phyloP scores from a whole-genome alignment of 371 early-diverging fungal genomes.

The Mortierella sp. region DNA sequence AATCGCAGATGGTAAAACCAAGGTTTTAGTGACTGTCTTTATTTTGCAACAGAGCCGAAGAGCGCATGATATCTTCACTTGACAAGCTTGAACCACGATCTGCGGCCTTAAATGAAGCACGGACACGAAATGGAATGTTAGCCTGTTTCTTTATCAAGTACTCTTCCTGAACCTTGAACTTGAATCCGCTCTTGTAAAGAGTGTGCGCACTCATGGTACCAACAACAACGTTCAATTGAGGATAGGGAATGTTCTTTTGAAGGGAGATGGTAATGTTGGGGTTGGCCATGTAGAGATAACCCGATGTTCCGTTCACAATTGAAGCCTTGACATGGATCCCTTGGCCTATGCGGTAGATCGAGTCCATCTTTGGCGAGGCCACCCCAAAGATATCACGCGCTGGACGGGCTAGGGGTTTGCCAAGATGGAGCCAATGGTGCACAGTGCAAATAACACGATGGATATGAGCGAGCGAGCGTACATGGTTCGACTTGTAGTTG shows the following conservation, averaged over 20 bases:
- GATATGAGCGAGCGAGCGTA: conserved; percentile 26
- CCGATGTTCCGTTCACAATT: conserved; percentile 7
- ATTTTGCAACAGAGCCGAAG: background rate
- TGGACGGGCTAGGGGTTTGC: conserved; percentile 11
- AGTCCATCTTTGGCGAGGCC: background rate
- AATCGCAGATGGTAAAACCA: too few relatives aligned
- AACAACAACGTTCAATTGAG: conserved; percentile 20
- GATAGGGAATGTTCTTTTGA: conserved; percentile 29
- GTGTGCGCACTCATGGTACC: conserved; percentile 3
- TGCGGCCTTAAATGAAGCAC: conserved; percentile 1
- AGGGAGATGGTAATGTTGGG: background rate
- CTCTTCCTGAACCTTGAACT: conserved; percentile 17
- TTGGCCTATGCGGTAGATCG: conserved; percentile 27
- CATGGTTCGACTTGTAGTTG: conserved; percentile 7
- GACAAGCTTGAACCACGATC: conserved; percentile 10
- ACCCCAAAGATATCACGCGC: conserved; percentile 17
- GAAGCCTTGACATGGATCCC: conserved; percentile 14
- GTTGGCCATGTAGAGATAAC: conserved; percentile 28
- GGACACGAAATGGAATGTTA: conserved; percentile 20
- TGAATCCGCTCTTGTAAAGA: conserved; percentile 20
- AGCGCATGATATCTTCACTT: conserved; percentile 4
- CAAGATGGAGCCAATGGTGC: conserved; percentile 17
- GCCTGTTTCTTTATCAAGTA: conserved; percentile 23
- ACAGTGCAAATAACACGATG: conserved; percentile 23
- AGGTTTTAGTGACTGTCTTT: conserved; percentile 1